Evolutionary conservation across 2,329 filamentous ascomycete species (phyloP).

Genomic region (Trichoderma polysporum): DNA sequence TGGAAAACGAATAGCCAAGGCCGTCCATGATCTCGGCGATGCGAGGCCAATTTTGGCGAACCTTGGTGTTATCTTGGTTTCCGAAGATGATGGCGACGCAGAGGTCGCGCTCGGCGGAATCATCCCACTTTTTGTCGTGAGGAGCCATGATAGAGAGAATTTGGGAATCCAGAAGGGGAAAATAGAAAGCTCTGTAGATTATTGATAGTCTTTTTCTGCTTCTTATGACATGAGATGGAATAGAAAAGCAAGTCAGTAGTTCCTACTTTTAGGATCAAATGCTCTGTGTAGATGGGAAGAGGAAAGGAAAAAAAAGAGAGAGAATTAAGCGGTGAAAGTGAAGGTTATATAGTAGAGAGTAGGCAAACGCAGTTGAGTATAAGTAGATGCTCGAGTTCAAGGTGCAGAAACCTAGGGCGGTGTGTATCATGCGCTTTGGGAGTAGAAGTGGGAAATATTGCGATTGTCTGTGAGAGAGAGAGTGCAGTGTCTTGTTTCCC

Average conservation of each 20-base stretch:
- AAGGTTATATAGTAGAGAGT: background rate
- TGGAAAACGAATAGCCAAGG: constrained; percentile 38
- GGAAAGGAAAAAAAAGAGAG: background rate
- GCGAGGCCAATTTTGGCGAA: constrained; percentile 36
- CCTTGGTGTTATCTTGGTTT: constrained; percentile 28
- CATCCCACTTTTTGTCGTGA: constrained; percentile 40
- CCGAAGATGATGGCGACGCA: constrained; percentile 38
- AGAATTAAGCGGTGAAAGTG: background rate
- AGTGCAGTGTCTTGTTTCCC: background rate
- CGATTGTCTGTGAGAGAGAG: background rate
- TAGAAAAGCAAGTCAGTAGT: background rate
- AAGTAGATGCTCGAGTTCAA: background rate
- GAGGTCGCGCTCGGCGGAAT: constrained; percentile 39
- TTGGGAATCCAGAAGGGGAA: background rate
- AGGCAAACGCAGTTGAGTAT: background rate
- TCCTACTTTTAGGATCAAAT: background rate
- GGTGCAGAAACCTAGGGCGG: background rate
- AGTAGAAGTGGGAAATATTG: background rate
- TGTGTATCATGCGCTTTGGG: background rate
- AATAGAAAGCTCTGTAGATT: background rate
- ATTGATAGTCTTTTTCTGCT: background rate
- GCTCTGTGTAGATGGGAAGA: background rate
- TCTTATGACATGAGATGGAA: background rate
- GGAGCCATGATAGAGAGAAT: constrained; percentile 29
- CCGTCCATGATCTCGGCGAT: constrained; percentile 34